phyloP scores from a whole-genome alignment of 2,329 filamentous ascomycete genomes.

The Fusarium sp. region DNA sequence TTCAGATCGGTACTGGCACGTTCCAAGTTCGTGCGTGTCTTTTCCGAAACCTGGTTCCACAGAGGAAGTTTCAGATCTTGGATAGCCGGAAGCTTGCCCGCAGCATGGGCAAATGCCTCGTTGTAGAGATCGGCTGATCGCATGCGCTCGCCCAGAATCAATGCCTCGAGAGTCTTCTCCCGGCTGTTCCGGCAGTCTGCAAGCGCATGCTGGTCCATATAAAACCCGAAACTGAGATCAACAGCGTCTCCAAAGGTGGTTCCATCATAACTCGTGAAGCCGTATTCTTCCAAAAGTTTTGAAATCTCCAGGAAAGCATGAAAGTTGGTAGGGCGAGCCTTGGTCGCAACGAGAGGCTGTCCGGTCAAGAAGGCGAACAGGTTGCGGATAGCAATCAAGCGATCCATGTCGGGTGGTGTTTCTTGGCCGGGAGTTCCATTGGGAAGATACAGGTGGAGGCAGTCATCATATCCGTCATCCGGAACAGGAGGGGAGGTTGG shows the following conservation, averaged over 20 bases:
- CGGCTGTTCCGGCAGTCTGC: slow-evolving; percentile 83
- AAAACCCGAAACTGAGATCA: slow-evolving; percentile 75
- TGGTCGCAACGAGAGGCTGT: slow-evolving; percentile 71
- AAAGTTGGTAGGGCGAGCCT: slow-evolving; percentile 62
- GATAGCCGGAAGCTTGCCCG: slow-evolving; percentile 84
- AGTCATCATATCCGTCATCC: slow-evolving; percentile 53
- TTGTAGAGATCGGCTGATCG: slow-evolving; percentile 84
- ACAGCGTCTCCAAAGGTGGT: slow-evolving; percentile 69
- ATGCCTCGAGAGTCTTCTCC: slow-evolving; percentile 88
- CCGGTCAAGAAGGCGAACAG: slow-evolving; percentile 73
- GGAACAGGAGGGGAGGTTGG: slow-evolving; percentile 51
- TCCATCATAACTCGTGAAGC: slow-evolving; percentile 66
- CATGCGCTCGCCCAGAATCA: slow-evolving; percentile 91
- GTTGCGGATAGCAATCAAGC: slow-evolving; percentile 69
- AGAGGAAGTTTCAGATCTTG: slow-evolving; percentile 74
- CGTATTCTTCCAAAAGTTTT: slow-evolving; percentile 64
- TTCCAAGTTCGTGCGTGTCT: slow-evolving; percentile 83
- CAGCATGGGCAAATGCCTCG: slow-evolving; percentile 90
- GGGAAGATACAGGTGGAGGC: slow-evolving; percentile 64
- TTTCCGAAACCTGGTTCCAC: slow-evolving; percentile 73
- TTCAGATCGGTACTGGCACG: slow-evolving; percentile 83
- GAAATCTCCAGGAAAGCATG: slow-evolving; percentile 65
- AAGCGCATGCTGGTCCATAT: slow-evolving; percentile 79
- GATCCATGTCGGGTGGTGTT: slow-evolving; percentile 58
- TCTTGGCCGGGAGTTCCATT: slow-evolving; percentile 49